These are phyloP conservation scores for Cupressus sempervirens DNA, from an alignment of 75 land plant genomes.

Conservation along the genomic window DNA sequence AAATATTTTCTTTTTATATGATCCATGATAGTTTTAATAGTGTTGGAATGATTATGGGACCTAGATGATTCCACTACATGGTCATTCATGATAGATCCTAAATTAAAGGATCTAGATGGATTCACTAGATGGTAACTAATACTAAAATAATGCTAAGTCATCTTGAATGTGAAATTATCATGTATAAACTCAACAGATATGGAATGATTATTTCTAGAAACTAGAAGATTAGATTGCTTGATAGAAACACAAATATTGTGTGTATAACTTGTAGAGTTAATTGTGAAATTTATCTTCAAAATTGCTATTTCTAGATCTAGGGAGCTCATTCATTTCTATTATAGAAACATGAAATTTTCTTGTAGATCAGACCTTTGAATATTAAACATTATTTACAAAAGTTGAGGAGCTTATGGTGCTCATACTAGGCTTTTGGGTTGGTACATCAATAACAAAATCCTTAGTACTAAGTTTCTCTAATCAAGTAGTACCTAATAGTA, in stretches of 20 bases:
- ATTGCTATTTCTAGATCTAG: conserved; percentile 1
- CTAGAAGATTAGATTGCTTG: neutral
- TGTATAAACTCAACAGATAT: neutral
- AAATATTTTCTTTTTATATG: neutral
- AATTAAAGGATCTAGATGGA: neutral
- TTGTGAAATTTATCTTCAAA: neutral
- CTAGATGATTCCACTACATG: neutral
- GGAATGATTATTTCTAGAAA: neutral
- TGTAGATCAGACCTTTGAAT: neutral
- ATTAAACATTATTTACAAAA: neutral
- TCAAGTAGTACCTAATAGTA: neutral
- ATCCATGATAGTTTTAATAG: neutral
- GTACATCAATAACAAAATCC: neutral
- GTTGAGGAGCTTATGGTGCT: neutral
- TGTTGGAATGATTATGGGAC: neutral
- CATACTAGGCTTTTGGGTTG: neutral
- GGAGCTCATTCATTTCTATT: neutral
- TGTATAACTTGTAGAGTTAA: neutral
- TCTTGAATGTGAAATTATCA: neutral
- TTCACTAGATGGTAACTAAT: neutral
- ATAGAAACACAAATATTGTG: neutral
- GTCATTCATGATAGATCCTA: neutral
- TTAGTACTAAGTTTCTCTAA: neutral
- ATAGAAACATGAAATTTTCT: neutral
- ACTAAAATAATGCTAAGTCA: neutral